A percentile compares a stretch with the other conserved stretches of the same genome.
phyloP scores from a whole-genome alignment of 116 monocot species.

The Phalaenopsis hybrid region DNA sequence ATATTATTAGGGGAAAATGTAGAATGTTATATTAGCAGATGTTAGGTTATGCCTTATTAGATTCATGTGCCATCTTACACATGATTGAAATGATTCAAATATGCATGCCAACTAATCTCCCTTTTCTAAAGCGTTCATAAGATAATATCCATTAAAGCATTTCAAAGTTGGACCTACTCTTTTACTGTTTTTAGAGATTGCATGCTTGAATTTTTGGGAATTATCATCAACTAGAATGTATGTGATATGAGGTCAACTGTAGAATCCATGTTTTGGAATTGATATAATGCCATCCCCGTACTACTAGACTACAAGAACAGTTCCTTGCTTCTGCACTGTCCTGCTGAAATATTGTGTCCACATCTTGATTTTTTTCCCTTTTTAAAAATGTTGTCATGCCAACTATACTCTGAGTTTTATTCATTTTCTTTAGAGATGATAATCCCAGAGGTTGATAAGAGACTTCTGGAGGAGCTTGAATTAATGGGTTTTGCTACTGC shows the following conservation, averaged over 20 bases:
- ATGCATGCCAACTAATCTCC: not conserved
- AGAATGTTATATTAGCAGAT: not conserved
- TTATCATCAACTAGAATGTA: not conserved
- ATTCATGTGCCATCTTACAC: not conserved
- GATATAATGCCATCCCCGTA: not conserved
- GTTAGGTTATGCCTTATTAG: not conserved
- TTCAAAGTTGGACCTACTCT: not conserved
- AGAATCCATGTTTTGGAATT: not conserved
- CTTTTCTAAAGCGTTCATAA: not conserved
- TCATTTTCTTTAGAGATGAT: slow-evolving; percentile 54
- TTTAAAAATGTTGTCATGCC: not conserved
- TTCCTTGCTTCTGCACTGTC: not conserved
- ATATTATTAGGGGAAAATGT: not conserved
- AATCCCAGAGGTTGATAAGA: slow-evolving; percentile 79
- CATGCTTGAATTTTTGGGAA: too few relatives aligned
- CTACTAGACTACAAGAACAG: not conserved
- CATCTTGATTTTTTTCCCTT: not conserved
- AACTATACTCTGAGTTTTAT: slow-evolving; percentile 1
- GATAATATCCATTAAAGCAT: not conserved
- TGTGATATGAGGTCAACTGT: not conserved
- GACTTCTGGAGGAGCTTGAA: slow-evolving; percentile 68
- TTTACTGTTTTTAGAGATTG: too few relatives aligned
- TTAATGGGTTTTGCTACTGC: slow-evolving; percentile 84
- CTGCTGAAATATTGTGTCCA: not conserved
- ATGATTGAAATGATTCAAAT: not conserved